Conservation (phyloP, 345 rosid species). For the Combretum micranthum region DNA sequence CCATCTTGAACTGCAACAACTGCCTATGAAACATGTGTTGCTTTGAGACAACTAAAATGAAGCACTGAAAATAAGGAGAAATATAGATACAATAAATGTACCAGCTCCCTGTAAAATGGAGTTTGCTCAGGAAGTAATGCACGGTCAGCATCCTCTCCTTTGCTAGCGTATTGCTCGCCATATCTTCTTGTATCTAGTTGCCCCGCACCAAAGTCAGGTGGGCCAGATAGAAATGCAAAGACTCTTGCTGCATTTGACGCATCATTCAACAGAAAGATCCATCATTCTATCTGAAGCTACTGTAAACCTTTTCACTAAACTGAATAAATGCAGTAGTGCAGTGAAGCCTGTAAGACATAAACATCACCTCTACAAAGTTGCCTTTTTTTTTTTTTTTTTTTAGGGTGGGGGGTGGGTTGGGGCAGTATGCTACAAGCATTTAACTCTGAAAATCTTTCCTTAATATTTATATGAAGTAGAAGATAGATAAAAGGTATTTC, state of each 20-base stretch:
- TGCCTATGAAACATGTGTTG: conserved; percentile 63
- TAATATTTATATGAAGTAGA: too few species aligned
- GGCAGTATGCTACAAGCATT: too few species aligned
- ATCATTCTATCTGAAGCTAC: background rate
- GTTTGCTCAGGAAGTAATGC: conserved; percentile 99
- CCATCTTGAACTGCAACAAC: conserved; percentile 96
- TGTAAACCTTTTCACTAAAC: too few species aligned
- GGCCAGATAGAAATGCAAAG: conserved; percentile 92
- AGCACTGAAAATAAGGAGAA: conserved; percentile 3
- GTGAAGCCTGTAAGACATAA: too few species aligned
- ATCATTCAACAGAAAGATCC: conserved; percentile 14
- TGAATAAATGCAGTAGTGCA: too few species aligned
- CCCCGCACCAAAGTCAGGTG: conserved; percentile 99
- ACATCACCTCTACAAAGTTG: too few species aligned
- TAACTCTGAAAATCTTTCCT: too few species aligned
- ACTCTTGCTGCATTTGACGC: conserved; percentile 75
- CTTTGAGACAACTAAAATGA: conserved; percentile 7
- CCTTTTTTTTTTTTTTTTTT: too few species aligned
- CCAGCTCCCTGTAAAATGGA: conserved; percentile 93
- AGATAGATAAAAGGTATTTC: too few species aligned
- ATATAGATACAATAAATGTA: conserved; percentile 23
- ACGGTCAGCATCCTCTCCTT: conserved; percentile 97
- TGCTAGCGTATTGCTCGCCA: conserved; percentile 99
- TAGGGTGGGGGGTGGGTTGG: too few species aligned
- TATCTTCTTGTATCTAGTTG: conserved; percentile 93